A percentile compares a stretch with the other conserved stretches of the same genome.
phyloP scores from a whole-genome alignment of 352 stramenopile genomes.

The Pythium apleroticum region DNA sequence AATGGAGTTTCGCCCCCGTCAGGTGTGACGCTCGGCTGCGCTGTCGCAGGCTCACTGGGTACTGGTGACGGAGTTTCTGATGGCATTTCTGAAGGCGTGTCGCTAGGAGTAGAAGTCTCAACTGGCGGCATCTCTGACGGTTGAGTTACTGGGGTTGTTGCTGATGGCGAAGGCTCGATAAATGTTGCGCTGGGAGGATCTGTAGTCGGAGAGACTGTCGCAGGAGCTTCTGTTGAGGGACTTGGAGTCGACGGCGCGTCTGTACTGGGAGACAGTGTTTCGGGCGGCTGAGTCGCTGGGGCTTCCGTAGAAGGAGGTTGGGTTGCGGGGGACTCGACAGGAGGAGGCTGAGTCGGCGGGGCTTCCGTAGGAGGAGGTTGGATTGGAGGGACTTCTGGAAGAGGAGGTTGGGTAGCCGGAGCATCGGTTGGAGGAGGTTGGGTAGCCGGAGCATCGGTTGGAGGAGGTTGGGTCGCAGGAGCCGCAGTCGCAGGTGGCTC shows the following conservation, averaged over 20 bases:
- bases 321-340: neutral
- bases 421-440: neutral
- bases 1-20: too few relatives aligned
- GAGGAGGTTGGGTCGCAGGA: neutral
- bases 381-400: neutral
- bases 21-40: neutral
- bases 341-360: conserved; percentile 3
- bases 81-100: neutral
- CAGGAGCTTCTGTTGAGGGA: neutral
- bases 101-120: neutral
- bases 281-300: neutral
- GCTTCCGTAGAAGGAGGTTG: neutral
- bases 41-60: neutral
- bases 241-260: neutral
- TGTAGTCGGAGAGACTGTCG: neutral
- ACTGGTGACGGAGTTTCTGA: neutral
- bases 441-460: neutral
- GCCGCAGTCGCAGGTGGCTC: neutral
- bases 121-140: neutral
- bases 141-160: neutral
- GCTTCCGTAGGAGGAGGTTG: neutral
- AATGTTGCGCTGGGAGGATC: neutral
- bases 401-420: neutral
- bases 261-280: neutral
- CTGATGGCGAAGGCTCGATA: neutral